A percentile compares a stretch with the other conserved stretches of the same genome.
Conservation (phyloP, 2,329 filamentous ascomycete genomes). For the Phaeosphaeria sp. region DNA sequence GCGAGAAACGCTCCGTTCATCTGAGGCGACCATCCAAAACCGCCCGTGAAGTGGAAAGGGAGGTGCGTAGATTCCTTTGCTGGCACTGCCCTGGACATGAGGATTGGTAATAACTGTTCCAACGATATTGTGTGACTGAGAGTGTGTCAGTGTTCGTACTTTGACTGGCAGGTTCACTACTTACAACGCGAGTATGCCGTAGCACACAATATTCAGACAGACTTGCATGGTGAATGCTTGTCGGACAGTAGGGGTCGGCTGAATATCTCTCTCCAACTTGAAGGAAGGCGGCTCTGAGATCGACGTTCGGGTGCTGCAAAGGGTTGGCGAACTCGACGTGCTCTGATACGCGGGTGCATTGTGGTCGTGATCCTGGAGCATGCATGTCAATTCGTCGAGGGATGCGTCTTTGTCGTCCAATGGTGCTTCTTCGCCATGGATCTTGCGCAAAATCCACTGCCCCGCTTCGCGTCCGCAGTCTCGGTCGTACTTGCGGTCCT, state of each 20-base stretch:
- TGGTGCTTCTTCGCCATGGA: constrained; percentile 38
- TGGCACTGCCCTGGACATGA: constrained; percentile 75
- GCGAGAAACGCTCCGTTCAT: constrained; percentile 88
- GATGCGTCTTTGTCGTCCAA: constrained; percentile 52
- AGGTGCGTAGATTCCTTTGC: constrained; percentile 59
- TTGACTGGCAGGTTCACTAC: constrained; percentile 49
- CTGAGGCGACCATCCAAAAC: constrained; percentile 82
- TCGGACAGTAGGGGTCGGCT: constrained; percentile 35
- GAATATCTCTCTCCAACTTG: constrained; percentile 36
- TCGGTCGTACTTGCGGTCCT: constrained; percentile 75
- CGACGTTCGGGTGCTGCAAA: constrained; percentile 46
- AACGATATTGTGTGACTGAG: constrained; percentile 93
- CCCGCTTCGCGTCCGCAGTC: constrained; percentile 82
- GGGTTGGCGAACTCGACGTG: constrained; percentile 61
- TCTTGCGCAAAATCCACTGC: constrained; percentile 64
- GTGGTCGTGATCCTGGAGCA: constrained; percentile 57
- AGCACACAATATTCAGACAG: constrained; percentile 84
- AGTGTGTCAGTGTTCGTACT: constrained; percentile 23
- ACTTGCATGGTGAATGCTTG: constrained; percentile 85
- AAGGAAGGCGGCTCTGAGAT: constrained; percentile 44
- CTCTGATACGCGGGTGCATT: constrained; percentile 68
- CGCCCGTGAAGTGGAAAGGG: constrained; percentile 88
- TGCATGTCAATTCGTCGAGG: constrained; percentile 65
- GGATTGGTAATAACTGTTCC: constrained; percentile 90
- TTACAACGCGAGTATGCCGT: constrained; percentile 94